phyloP scores from a whole-genome alignment of 2,329 filamentous ascomycete species.

The Lecanosticta acicola region DNA sequence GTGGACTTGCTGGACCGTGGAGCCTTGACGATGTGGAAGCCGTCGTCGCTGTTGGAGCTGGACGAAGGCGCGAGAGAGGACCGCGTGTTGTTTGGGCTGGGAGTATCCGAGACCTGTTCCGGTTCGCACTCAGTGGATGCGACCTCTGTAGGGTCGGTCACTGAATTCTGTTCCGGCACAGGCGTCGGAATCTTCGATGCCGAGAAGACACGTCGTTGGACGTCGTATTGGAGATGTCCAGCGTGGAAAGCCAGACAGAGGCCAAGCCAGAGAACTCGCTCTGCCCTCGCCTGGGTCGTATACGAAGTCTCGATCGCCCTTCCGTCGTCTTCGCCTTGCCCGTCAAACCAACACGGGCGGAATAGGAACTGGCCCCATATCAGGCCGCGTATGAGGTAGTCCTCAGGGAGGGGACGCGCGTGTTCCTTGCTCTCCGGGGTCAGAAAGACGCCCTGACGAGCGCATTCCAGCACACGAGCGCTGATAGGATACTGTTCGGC shows the following conservation, averaged over 20 bases:
- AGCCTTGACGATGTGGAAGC: slow-evolving; percentile 16
- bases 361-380: slow-evolving; percentile 57
- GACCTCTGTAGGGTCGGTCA: slow-evolving; percentile 8
- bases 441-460: slow-evolving; percentile 35
- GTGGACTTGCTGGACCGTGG: slow-evolving; percentile 2
- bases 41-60: slow-evolving; percentile 13
- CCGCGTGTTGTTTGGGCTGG: slow-evolving; percentile 2
- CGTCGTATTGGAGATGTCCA: slow-evolving; percentile 18
- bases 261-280: slow-evolving; percentile 26
- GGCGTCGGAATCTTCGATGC: slow-evolving; percentile 1
- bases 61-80: slow-evolving; percentile 9
- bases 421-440: slow-evolving; percentile 37
- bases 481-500: slow-evolving; percentile 31
- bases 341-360: slow-evolving; percentile 55
- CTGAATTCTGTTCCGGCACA: background rate
- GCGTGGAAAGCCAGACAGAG: slow-evolving; percentile 26
- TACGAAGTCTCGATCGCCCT: slow-evolving; percentile 16
- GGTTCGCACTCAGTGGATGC: slow-evolving; percentile 4
- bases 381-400: slow-evolving; percentile 61
- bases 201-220: slow-evolving; percentile 16
- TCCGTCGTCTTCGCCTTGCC: slow-evolving; percentile 61
- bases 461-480: slow-evolving; percentile 35
- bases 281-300: slow-evolving; percentile 13
- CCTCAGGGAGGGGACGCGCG: slow-evolving; percentile 59
- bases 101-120: slow-evolving; percentile 3